Evolutionary conservation across 1,284 basidiomycete species (phyloP), one percentile per base, ranked within the genome.

Genomic region (Pseudozyma hubeiensis): DNA sequence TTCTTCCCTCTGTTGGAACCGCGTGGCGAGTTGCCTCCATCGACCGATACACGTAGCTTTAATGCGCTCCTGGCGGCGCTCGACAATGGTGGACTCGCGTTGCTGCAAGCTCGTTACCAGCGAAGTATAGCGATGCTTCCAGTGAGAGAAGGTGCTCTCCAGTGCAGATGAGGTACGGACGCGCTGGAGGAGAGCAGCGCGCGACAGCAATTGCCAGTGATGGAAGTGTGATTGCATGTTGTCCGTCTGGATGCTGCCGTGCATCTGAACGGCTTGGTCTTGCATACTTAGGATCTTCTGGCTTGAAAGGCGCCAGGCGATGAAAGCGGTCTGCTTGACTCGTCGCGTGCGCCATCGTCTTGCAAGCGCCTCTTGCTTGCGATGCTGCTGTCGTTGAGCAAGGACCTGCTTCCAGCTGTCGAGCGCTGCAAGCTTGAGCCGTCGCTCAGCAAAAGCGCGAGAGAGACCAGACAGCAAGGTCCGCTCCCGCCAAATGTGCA

Each of bases 361-460:
- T 4, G 77, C 71, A 10, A 79, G 39, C 7, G 70, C 69, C 30
- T 77, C 65, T 24, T 64, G 59, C 34, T 65, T 67, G 29, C 56
- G 46, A 2, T 29, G 53, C 6, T 37, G 8, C 3, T 33, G 48
- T 11, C 43, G 53, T 37, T 68, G 53, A 16, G 60, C 59, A 1
- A 58, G 24, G 1, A 64, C 58, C 6, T 37, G 14, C 19, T 58
- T 55, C 75, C 75, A 77, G 11, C 31, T 29, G 8, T 64, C 61
- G 7, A 77, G 41, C 7, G 57, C 61, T 9, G 60, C 66, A 4
- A 63, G 57, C 50, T 66, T 64, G 7, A 74, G 54, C 5, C 74
- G 61, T 17, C 68, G 77, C 17, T 64, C 41, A 11, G 53, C 31
- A 45, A 71, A 79, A 1, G 66, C 68, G 10, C 62, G 35, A 9